phyloP scores from a whole-genome alignment of 2,329 filamentous ascomycete species.

The Lachnum nothofagi region DNA sequence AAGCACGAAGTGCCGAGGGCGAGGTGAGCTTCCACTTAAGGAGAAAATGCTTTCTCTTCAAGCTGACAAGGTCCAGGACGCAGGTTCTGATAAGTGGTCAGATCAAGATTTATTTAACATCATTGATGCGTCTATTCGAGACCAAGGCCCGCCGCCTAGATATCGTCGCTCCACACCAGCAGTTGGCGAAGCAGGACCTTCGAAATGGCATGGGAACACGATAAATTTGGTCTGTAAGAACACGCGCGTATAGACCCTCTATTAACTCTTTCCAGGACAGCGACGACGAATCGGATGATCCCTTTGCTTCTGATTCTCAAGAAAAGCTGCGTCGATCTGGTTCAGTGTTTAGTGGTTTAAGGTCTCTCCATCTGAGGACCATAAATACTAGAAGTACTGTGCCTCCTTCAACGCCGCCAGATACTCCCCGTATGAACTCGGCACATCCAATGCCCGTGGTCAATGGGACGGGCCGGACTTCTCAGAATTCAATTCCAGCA shows the following conservation, averaged over 20 bases:
- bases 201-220: not conserved
- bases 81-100: not conserved
- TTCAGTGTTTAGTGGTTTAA: not conserved
- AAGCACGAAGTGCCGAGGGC: too few species aligned
- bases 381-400: not conserved
- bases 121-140: not conserved
- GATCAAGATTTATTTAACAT: not conserved
- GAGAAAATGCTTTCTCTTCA: too few species aligned
- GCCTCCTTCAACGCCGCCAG: not conserved
- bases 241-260: not conserved
- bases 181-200: not conserved
- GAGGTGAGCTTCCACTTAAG: too few species aligned
- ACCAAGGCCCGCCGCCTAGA: not conserved
- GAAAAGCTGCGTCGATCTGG: not conserved
- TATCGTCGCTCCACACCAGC: not conserved
- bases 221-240: not conserved
- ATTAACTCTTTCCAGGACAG: not conserved
- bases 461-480: too few species aligned
- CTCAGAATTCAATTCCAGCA: not conserved
- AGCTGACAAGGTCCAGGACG: too few species aligned
- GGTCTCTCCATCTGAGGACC: not conserved
- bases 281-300: not conserved
- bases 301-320: not conserved
- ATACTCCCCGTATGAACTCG: not conserved
- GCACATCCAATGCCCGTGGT: not conserved